These are phyloP conservation scores for Oemleria cerasiformis DNA, from an alignment of 306 rosid genomes.

Conservation along the genomic window DNA sequence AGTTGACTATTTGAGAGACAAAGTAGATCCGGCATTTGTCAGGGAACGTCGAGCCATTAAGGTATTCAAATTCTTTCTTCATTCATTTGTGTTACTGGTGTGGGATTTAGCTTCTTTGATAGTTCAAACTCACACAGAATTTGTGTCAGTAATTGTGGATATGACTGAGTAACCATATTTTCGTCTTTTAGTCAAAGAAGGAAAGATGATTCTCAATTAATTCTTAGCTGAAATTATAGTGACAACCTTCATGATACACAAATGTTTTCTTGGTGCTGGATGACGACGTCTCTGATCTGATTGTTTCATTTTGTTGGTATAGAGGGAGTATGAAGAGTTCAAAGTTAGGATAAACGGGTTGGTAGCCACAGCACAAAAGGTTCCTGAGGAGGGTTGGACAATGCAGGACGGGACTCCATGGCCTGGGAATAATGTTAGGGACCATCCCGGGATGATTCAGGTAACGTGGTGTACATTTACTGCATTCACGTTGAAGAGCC, in stretches of 20 bases:
- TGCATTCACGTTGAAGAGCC: neutral
- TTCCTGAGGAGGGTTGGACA: slow-evolving; percentile 97
- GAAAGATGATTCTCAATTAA: neutral
- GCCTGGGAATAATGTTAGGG: slow-evolving; percentile 91
- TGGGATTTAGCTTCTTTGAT: neutral
- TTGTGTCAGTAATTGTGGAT: neutral
- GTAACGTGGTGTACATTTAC: slow-evolving; percentile 33
- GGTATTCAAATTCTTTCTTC: slow-evolving; percentile 37
- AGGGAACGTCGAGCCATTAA: slow-evolving; percentile 87
- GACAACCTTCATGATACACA: neutral
- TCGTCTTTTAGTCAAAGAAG: neutral
- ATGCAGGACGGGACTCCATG: slow-evolving; percentile 98
- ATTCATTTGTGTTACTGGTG: neutral
- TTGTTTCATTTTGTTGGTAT: slow-evolving; percentile 27
- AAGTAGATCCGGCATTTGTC: slow-evolving; percentile 71
- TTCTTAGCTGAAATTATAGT: neutral
- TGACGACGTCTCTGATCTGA: slow-evolving; percentile 16
- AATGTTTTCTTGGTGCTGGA: neutral
- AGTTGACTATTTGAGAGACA: slow-evolving; percentile 78
- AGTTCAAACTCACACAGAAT: neutral
- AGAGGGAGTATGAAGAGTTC: slow-evolving; percentile 95
- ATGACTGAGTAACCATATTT: neutral
- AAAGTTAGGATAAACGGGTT: slow-evolving; percentile 77
- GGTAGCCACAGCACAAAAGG: slow-evolving; percentile 82
- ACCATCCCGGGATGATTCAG: slow-evolving; percentile 98